Evolutionary conservation across 768 basidiomycete genomes (phyloP), one percentile per base, ranked within the genome.

Genomic region (Gymnopilus junonius): DNA sequence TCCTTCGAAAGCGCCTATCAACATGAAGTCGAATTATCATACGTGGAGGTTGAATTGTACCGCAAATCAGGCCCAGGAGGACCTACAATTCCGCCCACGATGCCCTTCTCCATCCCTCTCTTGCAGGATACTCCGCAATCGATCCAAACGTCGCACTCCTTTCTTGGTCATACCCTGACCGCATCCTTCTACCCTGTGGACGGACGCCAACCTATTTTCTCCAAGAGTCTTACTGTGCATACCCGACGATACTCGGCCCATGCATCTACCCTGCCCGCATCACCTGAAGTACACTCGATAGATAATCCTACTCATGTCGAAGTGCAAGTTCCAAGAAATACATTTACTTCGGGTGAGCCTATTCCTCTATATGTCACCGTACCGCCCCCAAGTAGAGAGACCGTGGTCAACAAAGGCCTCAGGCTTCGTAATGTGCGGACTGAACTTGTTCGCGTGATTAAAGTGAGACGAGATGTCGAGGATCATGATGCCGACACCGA

Each of bases 71-170:
- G 32, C 48, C 45, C 31, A 32, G 27, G 23, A 15, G 70, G 80
- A 51, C 65, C 70, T 50, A 69, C 77, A 23, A 77, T 88, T 61
- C 89, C 90, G 4, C 81, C 87, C 2, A 83, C 85, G 21, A 85
- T 90, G 63, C 87, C 90, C n/a, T 96, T 95, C 75, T 85, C 92
- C 37, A 87, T 96, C 63, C 92, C 91, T 11, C 82, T 96, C 56
- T 85, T 82, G 62, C 76, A 85, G 42, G 94, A 96, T 74, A 87
- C 91, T 6, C 94, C 94, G 0, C 92, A 95, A 73, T 92, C 91
- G 40, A 80, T 95, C 31, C 87, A 89, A 68, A 92, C 93, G 4
- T 81, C 88, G 15, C 85, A 85, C 65, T 95, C 94, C 2, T 85
- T 87, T 0, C 79, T 96, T 57, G 81, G 82, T 14, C 91, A 96